phyloP scores from a whole-genome alignment of 2,329 filamentous ascomycete species.

The Penicillium frequentans region DNA sequence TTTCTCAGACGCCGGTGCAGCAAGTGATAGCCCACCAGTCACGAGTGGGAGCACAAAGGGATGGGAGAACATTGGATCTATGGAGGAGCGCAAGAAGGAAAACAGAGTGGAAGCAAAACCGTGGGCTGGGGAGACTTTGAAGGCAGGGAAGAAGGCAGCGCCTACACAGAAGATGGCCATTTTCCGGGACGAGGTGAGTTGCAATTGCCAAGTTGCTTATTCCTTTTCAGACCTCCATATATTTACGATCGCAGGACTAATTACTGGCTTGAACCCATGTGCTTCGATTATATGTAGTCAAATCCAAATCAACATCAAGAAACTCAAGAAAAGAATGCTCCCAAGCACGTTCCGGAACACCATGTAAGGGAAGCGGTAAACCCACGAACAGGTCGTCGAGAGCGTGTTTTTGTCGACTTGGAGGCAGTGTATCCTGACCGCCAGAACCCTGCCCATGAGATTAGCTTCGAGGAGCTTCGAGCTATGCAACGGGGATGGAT shows the following conservation, averaged over 20 bases:
- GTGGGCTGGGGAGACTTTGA: slow-evolving; percentile 89
- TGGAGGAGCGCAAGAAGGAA: slow-evolving; percentile 90
- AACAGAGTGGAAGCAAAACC: slow-evolving; percentile 83
- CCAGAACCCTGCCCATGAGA: slow-evolving; percentile 69
- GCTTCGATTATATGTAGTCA: slow-evolving; percentile 51
- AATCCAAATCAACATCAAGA: slow-evolving; percentile 37
- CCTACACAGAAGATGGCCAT: slow-evolving; percentile 79
- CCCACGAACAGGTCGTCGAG: slow-evolving; percentile 75
- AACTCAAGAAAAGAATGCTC: slow-evolving; percentile 34
- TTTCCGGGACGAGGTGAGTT: slow-evolving; percentile 94
- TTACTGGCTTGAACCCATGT: slow-evolving; percentile 53
- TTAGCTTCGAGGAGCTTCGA: slow-evolving; percentile 89
- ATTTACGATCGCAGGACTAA: slow-evolving; percentile 98
- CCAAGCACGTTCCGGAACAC: slow-evolving; percentile 66
- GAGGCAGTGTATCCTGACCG: slow-evolving; percentile 80
- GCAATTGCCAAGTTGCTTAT: slow-evolving; percentile 31
- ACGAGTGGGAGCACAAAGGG: slow-evolving; percentile 63
- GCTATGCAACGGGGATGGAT: slow-evolving; percentile 72
- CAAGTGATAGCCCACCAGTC: slow-evolving; percentile 57
- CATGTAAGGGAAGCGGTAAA: slow-evolving; percentile 81
- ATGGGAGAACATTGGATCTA: slow-evolving; percentile 88
- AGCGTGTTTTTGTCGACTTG: slow-evolving; percentile 84
- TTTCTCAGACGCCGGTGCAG: slow-evolving; percentile 75
- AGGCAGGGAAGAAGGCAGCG: slow-evolving; percentile 79
- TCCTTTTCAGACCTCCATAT: slow-evolving; percentile 54